These are phyloP conservation scores for Colletotrichum cuscutae DNA, from an alignment of 2,329 filamentous ascomycete genomes.

Conservation along the genomic window DNA sequence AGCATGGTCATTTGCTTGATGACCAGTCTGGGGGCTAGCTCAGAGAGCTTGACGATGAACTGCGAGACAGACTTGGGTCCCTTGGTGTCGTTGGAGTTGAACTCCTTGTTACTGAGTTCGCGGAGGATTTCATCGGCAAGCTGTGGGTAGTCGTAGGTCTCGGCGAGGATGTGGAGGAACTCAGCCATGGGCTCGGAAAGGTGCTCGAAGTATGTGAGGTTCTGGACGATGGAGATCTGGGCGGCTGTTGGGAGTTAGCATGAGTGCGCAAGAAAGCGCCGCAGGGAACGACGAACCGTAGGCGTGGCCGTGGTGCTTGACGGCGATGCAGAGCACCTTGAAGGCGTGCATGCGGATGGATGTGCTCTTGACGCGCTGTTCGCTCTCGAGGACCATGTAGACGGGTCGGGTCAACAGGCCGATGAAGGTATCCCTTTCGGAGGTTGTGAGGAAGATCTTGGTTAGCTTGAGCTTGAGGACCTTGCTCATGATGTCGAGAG, in stretches of 20 bases:
- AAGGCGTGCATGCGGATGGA: constrained; percentile 96
- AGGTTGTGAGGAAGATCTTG: constrained; percentile 95
- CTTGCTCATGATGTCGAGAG: constrained; percentile 95
- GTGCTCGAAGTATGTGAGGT: constrained; percentile 97
- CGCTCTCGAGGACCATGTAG: constrained; percentile 93
- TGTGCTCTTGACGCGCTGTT: constrained; percentile 89
- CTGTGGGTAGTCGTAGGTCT: constrained; percentile 98
- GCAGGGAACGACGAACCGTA: constrained; percentile 71
- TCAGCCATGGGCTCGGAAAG: constrained; percentile 99
- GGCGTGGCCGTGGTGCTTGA: constrained; percentile 97
- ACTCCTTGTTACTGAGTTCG: constrained; percentile 97
- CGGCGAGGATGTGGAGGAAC: constrained; percentile 92
- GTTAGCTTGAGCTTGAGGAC: constrained; percentile 91
- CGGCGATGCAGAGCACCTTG: constrained; percentile 94
- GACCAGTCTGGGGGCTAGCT: constrained; percentile 88
- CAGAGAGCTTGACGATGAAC: constrained; percentile 93
- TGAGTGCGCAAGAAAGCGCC: constrained; percentile 20
- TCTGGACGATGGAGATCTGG: constrained; percentile 98
- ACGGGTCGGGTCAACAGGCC: constrained; percentile 91
- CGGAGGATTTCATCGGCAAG: constrained; percentile 92
- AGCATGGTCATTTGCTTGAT: constrained; percentile 98
- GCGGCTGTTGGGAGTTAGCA: constrained; percentile 70
- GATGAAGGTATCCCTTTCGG: constrained; percentile 95
- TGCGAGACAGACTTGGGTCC: constrained; percentile 96
- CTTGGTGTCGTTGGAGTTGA: constrained; percentile 94